Base-by-base conservation (phyloP, 2,329 filamentous ascomycete species). In the Podosphaera aphanis region DNA sequence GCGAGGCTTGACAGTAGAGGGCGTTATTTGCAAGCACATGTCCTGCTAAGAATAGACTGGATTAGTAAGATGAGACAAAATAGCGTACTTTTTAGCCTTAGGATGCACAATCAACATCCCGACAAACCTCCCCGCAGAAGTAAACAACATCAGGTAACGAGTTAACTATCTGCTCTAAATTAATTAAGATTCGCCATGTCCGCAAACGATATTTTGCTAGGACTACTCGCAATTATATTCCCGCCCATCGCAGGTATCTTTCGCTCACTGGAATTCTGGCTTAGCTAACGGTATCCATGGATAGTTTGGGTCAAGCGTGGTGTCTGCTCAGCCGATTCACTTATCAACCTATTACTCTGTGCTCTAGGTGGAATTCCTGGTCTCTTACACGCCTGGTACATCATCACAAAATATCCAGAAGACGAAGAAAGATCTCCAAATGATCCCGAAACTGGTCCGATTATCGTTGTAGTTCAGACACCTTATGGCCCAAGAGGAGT, bases 381-480 rank as follows among this genome's bases (percentile, higher is more conserved):
- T 49, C 79, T 95, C 43, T 66, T 98, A 2, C 90, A 98, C 66
- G 75, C 86, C 51, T 95, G 90, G 88, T 98, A 95, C 70, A 93
- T 95, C 63, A 94, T 98, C 63, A 74, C 83, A 57, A 80, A 83
- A 59, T 83, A 79, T 61, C 90, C 90, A 48, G 88, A 94, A 49
- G 63, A 71, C 36, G 69, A 77, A 48, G 13, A 43, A 10, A 64
- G 67, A 44, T 61, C 81, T 36, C 63, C 71, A 4, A 60, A 63
- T 33, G 73, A 76, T 45, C 70, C 64, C 46, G 69, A 70, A 50
- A 64, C 66, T 53, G 66, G 70, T 53, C 70, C 68, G 49, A 75
- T 88, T 46, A 79, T 90, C 62, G 81, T 92, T 60, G 81, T 83
- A 59, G 79, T 84, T 48, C 70, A 73, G 42, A 60, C 65, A 53